Evolutionary conservation across 2,329 filamentous ascomycete genomes (phyloP).

Genomic region (Conoideocrella luteorostrata): DNA sequence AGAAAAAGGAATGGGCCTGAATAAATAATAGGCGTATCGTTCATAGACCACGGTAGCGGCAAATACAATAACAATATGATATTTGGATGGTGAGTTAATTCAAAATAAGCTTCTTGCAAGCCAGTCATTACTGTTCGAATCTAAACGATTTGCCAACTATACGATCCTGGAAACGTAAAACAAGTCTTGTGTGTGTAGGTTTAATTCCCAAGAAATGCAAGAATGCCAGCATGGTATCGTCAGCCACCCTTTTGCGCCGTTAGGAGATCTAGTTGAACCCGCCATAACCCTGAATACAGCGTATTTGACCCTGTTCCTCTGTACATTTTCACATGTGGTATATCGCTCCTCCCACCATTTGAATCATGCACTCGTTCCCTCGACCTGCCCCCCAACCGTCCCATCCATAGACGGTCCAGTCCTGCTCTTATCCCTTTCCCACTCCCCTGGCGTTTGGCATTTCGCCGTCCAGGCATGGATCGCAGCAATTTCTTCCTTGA

Average conservation of each 20-base stretch:
- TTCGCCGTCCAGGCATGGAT: constrained; percentile 96
- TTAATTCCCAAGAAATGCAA: background rate
- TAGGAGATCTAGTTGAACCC: too few species aligned
- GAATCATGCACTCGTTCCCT: constrained; percentile 18
- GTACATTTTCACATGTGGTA: background rate
- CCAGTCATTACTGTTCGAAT: too few species aligned
- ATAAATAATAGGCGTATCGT: constrained; percentile 1
- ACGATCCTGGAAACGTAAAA: too few species aligned
- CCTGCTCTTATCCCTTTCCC: constrained; percentile 56
- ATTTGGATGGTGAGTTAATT: background rate
- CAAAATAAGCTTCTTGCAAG: too few species aligned
- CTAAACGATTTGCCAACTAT: too few species aligned
- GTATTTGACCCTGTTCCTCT: background rate
- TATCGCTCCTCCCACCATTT: background rate
- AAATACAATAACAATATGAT: background rate
- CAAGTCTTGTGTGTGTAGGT: too few species aligned
- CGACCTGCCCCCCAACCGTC: constrained; percentile 36
- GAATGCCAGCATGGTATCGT: background rate
- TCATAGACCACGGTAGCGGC: constrained; percentile 1
- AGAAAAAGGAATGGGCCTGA: background rate
- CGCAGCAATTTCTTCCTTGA: constrained; percentile 81
- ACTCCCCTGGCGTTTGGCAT: constrained; percentile 88
- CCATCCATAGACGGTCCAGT: constrained; percentile 36
- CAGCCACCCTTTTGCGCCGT: too few species aligned
- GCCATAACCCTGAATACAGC: too few species aligned